Evolutionary conservation across 106 monocot species (phyloP).

Genomic region (Phalaenopsis equestris): DNA sequence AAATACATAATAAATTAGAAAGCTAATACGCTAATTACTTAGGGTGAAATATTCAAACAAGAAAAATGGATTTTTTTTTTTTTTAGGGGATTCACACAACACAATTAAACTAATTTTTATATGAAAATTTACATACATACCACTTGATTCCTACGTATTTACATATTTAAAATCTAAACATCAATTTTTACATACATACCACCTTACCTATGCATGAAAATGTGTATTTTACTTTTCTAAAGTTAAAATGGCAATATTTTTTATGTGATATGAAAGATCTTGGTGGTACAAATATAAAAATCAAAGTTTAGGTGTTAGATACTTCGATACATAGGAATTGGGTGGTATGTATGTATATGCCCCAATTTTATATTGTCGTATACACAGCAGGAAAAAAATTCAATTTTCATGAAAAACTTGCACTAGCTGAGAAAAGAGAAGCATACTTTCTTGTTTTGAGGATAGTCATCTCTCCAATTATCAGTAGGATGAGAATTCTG

Average conservation of each 20-base stretch:
- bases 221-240: too few relatives aligned
- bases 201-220: too few relatives aligned
- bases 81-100: not conserved
- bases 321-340: too few relatives aligned
- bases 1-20: not conserved
- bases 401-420: not conserved
- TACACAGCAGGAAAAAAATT: not conserved
- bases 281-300: too few relatives aligned
- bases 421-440: not conserved
- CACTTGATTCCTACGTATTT: too few relatives aligned
- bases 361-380: not conserved
- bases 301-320: too few relatives aligned
- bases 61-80: not conserved
- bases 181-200: too few relatives aligned
- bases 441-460: conserved; percentile 60
- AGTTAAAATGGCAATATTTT: too few relatives aligned
- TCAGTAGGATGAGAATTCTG: conserved; percentile 40
- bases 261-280: too few relatives aligned
- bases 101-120: not conserved
- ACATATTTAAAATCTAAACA: too few relatives aligned
- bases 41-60: not conserved
- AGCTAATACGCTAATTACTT: not conserved
- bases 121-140: too few relatives aligned
- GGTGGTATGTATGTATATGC: too few relatives aligned
- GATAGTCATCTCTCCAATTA: conserved; percentile 74